Evolutionary conservation across 805 yeast genomes (phyloP).

Genomic region (Starmerella stellata): DNA sequence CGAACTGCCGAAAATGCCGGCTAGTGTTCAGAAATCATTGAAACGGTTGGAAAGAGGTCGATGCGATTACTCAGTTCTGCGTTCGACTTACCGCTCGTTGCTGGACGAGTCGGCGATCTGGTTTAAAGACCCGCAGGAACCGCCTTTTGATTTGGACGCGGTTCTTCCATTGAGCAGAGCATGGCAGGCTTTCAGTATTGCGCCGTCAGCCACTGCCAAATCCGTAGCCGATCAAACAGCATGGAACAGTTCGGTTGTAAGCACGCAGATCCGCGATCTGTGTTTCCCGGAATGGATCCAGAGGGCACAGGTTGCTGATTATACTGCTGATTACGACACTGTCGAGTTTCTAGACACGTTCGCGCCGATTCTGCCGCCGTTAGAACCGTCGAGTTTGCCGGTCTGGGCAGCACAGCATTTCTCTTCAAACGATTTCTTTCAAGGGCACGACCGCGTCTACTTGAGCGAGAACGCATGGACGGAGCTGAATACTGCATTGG

Average conservation of each 20-base stretch:
- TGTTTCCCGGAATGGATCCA: slow-evolving; percentile 26
- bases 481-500: slow-evolving; percentile 20
- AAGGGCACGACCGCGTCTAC: slow-evolving; percentile 25
- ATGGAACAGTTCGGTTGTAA: slow-evolving; percentile 24
- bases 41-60: slow-evolving; percentile 1
- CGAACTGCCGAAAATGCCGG: slow-evolving; percentile 19
- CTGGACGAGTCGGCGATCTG: slow-evolving; percentile 19
- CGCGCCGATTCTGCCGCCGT: slow-evolving; percentile 20
- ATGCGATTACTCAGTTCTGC: not conserved
- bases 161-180: slow-evolving; percentile 21
- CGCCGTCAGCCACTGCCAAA: slow-evolving; percentile 19
- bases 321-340: slow-evolving; percentile 26
- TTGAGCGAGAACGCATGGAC: slow-evolving; percentile 25
- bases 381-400: slow-evolving; percentile 16
- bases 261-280: slow-evolving; percentile 24
- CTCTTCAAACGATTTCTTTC: slow-evolving; percentile 22
- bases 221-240: slow-evolving; percentile 14
- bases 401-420: slow-evolving; percentile 24
- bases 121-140: slow-evolving; percentile 10
- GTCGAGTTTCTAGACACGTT: slow-evolving; percentile 25
- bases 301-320: slow-evolving; percentile 20
- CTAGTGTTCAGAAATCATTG: slow-evolving; percentile 12
- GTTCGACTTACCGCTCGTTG: slow-evolving; percentile 3
- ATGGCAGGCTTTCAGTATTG: slow-evolving; percentile 23
- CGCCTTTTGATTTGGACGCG: slow-evolving; percentile 15